Percentiles rank a stretch among this genome's conserved stretches.
phyloP scores from a whole-genome alignment of 2,329 filamentous ascomycete genomes.

The Curvularia hawaiiensis region DNA sequence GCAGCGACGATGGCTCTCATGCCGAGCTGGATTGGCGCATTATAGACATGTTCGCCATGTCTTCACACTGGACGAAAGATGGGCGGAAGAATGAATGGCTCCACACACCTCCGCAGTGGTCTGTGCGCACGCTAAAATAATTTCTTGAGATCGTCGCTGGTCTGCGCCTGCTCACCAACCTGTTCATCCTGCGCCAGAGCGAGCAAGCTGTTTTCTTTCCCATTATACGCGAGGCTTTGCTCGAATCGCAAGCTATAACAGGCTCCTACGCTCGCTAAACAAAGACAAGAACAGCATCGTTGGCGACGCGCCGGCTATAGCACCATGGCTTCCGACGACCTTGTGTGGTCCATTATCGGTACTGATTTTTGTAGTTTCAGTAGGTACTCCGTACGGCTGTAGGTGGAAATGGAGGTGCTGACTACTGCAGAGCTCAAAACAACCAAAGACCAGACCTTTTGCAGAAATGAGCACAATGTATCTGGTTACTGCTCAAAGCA shows the following conservation, averaged over 20 bases:
- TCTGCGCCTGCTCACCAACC: conserved; percentile 6
- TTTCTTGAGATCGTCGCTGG: conserved; percentile 15
- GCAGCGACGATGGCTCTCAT: conserved; percentile 42
- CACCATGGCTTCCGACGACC: conserved; percentile 69
- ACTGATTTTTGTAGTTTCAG: conserved; percentile 93
- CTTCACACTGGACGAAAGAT: not conserved
- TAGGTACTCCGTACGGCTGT: not conserved
- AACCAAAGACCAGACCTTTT: conserved; percentile 75
- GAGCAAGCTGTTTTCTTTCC: not conserved
- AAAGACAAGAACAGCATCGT: not conserved
- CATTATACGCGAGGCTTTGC: not conserved
- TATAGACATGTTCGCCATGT: conserved; percentile 15
- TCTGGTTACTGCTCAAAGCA: conserved; percentile 50
- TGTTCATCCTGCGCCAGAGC: conserved; percentile 5
- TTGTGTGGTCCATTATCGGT: conserved; percentile 90
- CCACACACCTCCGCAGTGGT: conserved; percentile 12
- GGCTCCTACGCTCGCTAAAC: not conserved
- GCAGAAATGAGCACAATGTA: conserved; percentile 79
- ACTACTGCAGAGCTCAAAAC: conserved; percentile 67
- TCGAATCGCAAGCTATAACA: not conserved
- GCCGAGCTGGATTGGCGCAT: conserved; percentile 34
- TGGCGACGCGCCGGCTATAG: conserved; percentile 14
- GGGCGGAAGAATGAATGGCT: not conserved
- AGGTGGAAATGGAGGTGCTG: not conserved
- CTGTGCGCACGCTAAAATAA: conserved; percentile 17